These are phyloP conservation scores for Bremia lactucae DNA, from an alignment of 352 stramenopile genomes.

Conservation along the genomic window DNA sequence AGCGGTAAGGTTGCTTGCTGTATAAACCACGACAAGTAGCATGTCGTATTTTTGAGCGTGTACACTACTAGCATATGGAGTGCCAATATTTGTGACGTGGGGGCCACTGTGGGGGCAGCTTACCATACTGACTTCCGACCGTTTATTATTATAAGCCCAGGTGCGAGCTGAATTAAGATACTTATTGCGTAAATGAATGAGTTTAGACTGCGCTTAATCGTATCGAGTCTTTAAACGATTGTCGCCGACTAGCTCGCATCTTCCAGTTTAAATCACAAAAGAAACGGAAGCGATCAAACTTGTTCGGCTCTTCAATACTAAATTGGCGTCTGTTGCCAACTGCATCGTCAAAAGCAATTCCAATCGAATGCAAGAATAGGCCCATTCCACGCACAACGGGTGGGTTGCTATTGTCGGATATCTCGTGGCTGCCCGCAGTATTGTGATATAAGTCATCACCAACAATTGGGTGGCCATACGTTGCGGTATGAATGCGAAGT, in stretches of 20 bases:
- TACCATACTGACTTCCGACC: conserved; percentile 23
- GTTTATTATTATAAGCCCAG: conserved; percentile 18
- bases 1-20: conserved; percentile 24
- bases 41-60: conserved; percentile 36
- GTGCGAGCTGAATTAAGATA: conserved; percentile 1
- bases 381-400: conserved; percentile 36
- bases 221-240: background rate
- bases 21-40: conserved; percentile 28
- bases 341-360: conserved; percentile 31
- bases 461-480: conserved; percentile 45
- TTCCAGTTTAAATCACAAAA: conserved; percentile 49
- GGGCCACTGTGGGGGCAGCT: conserved; percentile 6
- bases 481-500: conserved; percentile 49
- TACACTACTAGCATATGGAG: conserved; percentile 43
- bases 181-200: conserved; percentile 9
- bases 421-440: background rate
- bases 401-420: background rate
- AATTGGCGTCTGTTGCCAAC: conserved; percentile 31
- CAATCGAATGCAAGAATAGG: conserved; percentile 42
- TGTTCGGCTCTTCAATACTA: conserved; percentile 35
- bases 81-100: conserved; percentile 6
- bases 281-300: conserved; percentile 48
- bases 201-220: conserved; percentile 1
- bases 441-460: conserved; percentile 57
- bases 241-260: conserved; percentile 2